Evolutionary conservation across 2,329 filamentous ascomycete species (phyloP).

Genomic region (Phyllosticta paracitricarpa): DNA sequence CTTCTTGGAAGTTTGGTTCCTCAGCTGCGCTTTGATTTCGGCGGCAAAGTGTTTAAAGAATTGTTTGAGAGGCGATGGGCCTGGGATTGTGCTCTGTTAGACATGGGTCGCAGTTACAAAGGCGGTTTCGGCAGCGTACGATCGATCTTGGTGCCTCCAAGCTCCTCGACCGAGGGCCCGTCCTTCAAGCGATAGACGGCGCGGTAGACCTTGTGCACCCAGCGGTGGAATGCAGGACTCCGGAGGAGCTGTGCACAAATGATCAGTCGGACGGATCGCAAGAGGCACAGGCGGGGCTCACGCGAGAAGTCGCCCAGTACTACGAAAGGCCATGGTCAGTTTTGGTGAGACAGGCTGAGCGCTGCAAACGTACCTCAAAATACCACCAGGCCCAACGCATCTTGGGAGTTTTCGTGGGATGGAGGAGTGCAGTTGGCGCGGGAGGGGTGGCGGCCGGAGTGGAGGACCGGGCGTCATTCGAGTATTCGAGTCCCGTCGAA

Average conservation of each 20-base stretch:
- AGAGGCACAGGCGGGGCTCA: constrained; percentile 11
- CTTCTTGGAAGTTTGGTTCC: constrained; percentile 3
- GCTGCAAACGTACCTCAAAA: not conserved
- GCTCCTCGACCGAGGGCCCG: constrained; percentile 39
- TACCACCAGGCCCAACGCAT: not conserved
- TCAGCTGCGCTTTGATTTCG: constrained; percentile 41
- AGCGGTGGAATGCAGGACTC: constrained; percentile 46
- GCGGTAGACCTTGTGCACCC: constrained; percentile 41
- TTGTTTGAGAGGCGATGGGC: constrained; percentile 36
- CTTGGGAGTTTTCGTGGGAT: not conserved
- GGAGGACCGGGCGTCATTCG: not conserved
- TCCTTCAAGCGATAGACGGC: constrained; percentile 34
- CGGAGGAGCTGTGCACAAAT: constrained; percentile 36
- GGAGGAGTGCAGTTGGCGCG: not conserved
- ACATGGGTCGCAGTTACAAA: constrained; percentile 12
- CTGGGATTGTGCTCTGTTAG: constrained; percentile 1
- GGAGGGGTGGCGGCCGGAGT: not conserved
- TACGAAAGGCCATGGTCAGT: not conserved
- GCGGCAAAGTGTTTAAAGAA: constrained; percentile 44
- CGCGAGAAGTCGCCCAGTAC: not conserved
- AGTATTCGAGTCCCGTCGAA: not conserved
- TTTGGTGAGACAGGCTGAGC: not conserved
- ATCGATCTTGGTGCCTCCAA: constrained; percentile 40
- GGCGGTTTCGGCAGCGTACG: constrained; percentile 13
- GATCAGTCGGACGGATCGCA: constrained; percentile 14